These are phyloP conservation scores for Labyrinthula sp. DNA, from an alignment of 352 stramenopile genomes.

Conservation along the genomic window DNA sequence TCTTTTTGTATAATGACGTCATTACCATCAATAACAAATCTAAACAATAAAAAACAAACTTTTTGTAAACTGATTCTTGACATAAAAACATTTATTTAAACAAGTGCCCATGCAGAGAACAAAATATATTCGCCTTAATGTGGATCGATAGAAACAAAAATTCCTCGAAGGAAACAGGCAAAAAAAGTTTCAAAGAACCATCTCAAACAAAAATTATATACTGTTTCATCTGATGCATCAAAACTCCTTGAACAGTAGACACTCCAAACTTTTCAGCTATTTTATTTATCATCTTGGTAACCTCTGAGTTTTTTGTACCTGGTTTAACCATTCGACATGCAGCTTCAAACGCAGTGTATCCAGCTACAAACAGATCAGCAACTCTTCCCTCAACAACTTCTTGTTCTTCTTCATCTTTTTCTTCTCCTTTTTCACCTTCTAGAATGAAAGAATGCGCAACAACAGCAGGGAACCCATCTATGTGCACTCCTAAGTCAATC, in stretches of 20 bases:
- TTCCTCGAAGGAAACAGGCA: constrained; percentile 1
- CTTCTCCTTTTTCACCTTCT: constrained; percentile 45
- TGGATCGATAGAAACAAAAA: no score
- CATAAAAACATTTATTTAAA: constrained; percentile 33
- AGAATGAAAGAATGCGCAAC: constrained; percentile 89
- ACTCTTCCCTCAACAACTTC: not conserved
- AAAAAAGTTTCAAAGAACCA: constrained; percentile 10
- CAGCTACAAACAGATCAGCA: constrained; percentile 73
- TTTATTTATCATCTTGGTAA: constrained; percentile 75
- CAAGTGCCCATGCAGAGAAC: no score
- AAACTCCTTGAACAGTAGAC: constrained; percentile 79
- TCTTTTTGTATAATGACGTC: constrained; percentile 77
- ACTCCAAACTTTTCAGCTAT: constrained; percentile 85
- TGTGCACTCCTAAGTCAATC: constrained; percentile 93
- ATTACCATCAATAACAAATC: constrained; percentile 82
- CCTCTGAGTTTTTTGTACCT: constrained; percentile 55
- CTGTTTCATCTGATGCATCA: constrained; percentile 81
- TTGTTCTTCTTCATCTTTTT: constrained; percentile 14
- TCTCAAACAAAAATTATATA: no score
- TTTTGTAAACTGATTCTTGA: not conserved
- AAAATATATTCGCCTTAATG: no score
- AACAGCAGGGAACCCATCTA: constrained; percentile 96
- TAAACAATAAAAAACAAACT: constrained; percentile 28
- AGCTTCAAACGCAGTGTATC: constrained; percentile 86
- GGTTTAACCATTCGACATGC: constrained; percentile 84